A percentile compares a stretch with the other conserved stretches of the same genome.
phyloP scores from a whole-genome alignment of 331 rosid species.

The Spiraea crenata region DNA sequence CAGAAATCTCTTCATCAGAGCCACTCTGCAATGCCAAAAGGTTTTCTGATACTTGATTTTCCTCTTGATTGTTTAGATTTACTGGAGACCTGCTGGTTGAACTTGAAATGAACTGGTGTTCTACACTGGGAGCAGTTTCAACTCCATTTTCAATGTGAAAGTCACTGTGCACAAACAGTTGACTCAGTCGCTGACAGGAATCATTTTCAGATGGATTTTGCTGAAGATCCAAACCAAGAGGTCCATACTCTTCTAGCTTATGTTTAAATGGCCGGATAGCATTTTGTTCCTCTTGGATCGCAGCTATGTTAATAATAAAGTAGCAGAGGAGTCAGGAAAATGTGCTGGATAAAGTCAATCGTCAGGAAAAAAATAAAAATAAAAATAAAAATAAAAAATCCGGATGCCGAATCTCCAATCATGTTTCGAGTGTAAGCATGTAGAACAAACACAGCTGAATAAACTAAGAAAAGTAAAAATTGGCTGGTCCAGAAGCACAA shows the following conservation, averaged over 20 bases:
- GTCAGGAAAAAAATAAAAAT: slow-evolving; percentile 32
- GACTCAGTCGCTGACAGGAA: slow-evolving; percentile 40
- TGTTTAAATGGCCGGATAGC: slow-evolving; percentile 46
- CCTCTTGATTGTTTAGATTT: slow-evolving; percentile 46
- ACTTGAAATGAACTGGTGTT: slow-evolving; percentile 75
- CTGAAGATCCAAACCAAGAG: slow-evolving; percentile 46
- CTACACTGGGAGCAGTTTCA: slow-evolving; percentile 52
- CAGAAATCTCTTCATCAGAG: slow-evolving; percentile 60
- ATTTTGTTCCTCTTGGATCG: slow-evolving; percentile 53
- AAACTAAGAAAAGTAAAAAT: neutral
- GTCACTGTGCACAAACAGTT: slow-evolving; percentile 35
- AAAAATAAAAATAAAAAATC: too few species aligned
- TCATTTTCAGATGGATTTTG: slow-evolving; percentile 50
- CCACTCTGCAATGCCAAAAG: slow-evolving; percentile 56
- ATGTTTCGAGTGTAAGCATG: neutral
- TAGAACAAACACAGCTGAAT: neutral
- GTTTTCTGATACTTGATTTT: slow-evolving; percentile 37
- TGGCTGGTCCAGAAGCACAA: slow-evolving; percentile 34
- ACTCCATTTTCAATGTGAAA: slow-evolving; percentile 47
- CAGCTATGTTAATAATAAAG: slow-evolving; percentile 47
- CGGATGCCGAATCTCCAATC: too few species aligned
- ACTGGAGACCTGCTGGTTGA: slow-evolving; percentile 43
- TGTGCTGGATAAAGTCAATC: neutral
- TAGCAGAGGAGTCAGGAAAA: slow-evolving; percentile 22
- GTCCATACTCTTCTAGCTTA: slow-evolving; percentile 55